Conservation (phyloP, 192 early-diverging fungal species). For the Umbelopsis ramanniana region DNA sequence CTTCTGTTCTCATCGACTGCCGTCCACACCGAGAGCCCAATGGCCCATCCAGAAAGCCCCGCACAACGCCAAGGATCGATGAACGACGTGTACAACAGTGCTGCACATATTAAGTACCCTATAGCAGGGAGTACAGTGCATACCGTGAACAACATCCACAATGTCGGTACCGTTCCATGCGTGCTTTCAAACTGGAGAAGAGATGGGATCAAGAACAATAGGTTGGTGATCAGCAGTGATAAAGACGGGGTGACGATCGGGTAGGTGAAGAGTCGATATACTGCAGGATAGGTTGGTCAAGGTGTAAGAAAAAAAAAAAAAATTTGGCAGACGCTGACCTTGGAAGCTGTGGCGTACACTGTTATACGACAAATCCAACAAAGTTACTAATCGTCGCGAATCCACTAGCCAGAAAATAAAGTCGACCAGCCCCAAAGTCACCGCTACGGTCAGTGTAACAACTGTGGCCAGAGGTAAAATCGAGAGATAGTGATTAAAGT, state of each 20-base stretch:
- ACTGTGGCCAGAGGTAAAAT: slow-evolving; percentile 7
- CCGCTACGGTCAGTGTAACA: neutral
- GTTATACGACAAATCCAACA: neutral
- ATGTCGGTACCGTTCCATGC: neutral
- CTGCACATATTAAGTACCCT: neutral
- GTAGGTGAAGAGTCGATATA: slow-evolving; percentile 5
- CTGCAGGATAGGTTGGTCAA: neutral
- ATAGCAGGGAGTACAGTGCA: neutral
- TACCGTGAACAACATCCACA: neutral
- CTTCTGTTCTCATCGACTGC: neutral
- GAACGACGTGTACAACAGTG: neutral
- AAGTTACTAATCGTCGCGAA: neutral
- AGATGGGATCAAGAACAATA: neutral
- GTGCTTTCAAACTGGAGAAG: neutral
- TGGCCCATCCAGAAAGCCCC: neutral
- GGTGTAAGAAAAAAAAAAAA: neutral
- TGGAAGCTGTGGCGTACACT: slow-evolving; percentile 4
- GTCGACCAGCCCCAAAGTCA: neutral
- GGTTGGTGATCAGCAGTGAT: neutral
- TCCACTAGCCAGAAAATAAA: neutral
- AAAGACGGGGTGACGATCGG: neutral
- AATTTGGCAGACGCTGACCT: neutral
- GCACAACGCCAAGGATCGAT: neutral
- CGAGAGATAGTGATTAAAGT: neutral
- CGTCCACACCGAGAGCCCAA: neutral